Base-by-base conservation (phyloP, 768 basidiomycete species). In the Panellus pusillus region DNA sequence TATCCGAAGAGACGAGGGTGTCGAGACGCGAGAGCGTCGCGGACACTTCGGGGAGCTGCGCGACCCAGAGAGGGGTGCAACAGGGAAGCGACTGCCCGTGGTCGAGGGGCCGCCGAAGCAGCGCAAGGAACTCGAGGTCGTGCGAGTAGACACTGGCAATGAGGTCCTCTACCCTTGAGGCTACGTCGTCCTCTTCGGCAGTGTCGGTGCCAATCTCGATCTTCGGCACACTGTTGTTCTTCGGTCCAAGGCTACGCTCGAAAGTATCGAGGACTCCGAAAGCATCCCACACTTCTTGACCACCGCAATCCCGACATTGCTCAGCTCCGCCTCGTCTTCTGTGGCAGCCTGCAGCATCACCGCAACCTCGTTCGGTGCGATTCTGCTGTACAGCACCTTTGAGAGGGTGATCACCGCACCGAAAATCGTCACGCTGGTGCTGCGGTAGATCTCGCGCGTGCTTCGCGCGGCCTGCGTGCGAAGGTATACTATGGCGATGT, bases 401-500 rank as follows among this genome's bases (percentile, higher is more conserved):
- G 55, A 57, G 17, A 57, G 46, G 5, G 55, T 48, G 36, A 57
- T 44, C 1, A 57, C 50, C 11, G 55, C 55, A 12, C 46, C 47
- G 15, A 57, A 52, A 3, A 57, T 57, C 8, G 55, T 57, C 2
- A 19, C 36, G 37, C 55, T 57, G 20, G 55, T 57, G 50, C 41
- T 57, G 27, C 44, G 55, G 41, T 52, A 57, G 19, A 57, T 57
- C 13, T 52, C 50, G 2, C 45, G 41, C 7, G 45, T 57, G 47
- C 55, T 57, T 17, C 46, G 50, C 8, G 42, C 29, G 0, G 55
- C 55, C 19, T 57, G 55, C 0, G 50, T 52, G 35, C 55, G 55
- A 1, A 57, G 50, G 24, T 57, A 57, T 9, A 57, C 55, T 32
- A 52, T 57, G 17, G 55, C 55, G 18, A 57, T 40, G 50, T 57